Base-by-base conservation (phyloP, 2,329 filamentous ascomycete species). In the Diaporthe aspalathi region DNA sequence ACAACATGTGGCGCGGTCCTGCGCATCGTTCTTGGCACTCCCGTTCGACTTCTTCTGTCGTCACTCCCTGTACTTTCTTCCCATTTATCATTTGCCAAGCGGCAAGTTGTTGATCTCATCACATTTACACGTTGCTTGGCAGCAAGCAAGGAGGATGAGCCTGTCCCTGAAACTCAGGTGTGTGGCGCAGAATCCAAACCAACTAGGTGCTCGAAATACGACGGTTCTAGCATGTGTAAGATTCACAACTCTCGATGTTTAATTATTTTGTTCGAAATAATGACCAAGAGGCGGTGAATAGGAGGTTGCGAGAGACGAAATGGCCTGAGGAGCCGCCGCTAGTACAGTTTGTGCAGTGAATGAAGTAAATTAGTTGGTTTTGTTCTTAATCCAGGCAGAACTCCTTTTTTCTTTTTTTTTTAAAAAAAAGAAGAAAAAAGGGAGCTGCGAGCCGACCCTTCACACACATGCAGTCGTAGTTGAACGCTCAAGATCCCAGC, bases 21-120 rank as follows among this genome's bases (percentile, higher is more conserved):
- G 57, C 27, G 12, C 27, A 63, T 49, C 57, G 40, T 27, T 63
- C 57, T 63, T 63, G 57, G 57, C 57, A 14, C 11, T 47, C 40
- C 6, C 1, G 11, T 32, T 45, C 40, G 3, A 22, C 24, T 12
- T 17, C 47, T 32, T 29, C 14, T 12, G 57, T 63, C 27, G 9
- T 47, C 11, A 47, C 27, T 17, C 16, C 24, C 20, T 35, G 40
- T 47, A 5, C 27, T 32, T 32, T 63, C 57, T 63, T 63, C 17
- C 57, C 40, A 35, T 6, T 32, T 32, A 22, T 63, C 40, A 32
- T 63, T 29, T 47, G 57, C 40, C 57, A 63, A 63, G 57, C 38
- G 40, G 43, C 24, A 49, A n/a, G 17, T 14, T n/a, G 20, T 47
- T 32, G 27, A 62, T 32, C 57, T 63, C 57, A 35, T 63, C 57